Base-by-base conservation (phyloP, 306 rosid species). In the Cucurbita moschata region DNA sequence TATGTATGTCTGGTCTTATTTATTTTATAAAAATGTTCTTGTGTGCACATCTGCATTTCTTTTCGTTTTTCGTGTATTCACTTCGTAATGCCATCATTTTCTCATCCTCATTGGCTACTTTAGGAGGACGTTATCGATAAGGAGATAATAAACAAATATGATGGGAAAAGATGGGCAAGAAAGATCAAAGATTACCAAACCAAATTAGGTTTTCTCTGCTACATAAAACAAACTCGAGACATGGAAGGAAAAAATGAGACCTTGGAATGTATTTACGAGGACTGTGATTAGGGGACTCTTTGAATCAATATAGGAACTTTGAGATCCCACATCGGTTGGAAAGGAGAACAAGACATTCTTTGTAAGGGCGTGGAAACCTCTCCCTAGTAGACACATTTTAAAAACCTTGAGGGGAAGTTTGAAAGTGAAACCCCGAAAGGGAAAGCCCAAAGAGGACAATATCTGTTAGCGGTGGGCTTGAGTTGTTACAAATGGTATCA, bases 1-100 rank as follows among this genome's bases (percentile, higher is more conserved):
- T 79, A 86, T 73, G 98, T 94, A 83, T 74, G 98, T 75, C 66
- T 44, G 46, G 43, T 75, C 63, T 66, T 44, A 78, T 80, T 46
- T 46, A 37, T 76, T 69, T 55, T 66, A 37, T 30, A 18, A 23
- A 0, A 13, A 2, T 13, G 35, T 12, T 57, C 37, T 23, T 57
- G 14, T 57, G 35, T 58, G 64, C 30, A 15, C 43, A 5, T 60
- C 38, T 60, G 10, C 10, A 60, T 14, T 60, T 35, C 50, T n/a
- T 13, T 63, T 63, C 43, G 8, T 40, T 63, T 63, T 63, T 15
- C 1, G 5, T 13, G 18, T 62, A 38, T 13, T 37, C 46, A 62
- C 2, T 58, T 26, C n/a, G 47, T 15, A 63, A 39, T 47, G 1
- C 8, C 26, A 39, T 38, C 43, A 5, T 39, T 49, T 16, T 38